A percentile compares a stretch with the other conserved stretches of the same genome.
These are phyloP conservation scores for Teratosphaeria zuluensis DNA, from an alignment of 2,329 filamentous ascomycete genomes.

Conservation along the genomic window DNA sequence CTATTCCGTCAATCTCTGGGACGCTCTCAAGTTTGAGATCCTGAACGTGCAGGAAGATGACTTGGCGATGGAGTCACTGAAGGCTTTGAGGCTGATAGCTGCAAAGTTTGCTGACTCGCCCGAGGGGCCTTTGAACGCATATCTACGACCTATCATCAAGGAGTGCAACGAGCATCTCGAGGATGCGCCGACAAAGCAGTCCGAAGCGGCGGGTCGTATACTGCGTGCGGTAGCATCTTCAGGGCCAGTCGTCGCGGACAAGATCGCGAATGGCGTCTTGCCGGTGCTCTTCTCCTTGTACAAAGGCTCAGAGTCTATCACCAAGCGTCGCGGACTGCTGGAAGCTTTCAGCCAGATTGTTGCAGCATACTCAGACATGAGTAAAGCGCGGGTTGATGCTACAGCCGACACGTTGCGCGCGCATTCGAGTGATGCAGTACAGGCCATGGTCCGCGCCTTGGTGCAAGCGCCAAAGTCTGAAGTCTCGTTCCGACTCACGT, in stretches of 20 bases:
- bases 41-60: constrained; percentile 58
- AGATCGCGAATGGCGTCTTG: constrained; percentile 47
- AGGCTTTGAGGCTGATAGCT: constrained; percentile 46
- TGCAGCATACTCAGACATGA: constrained; percentile 41
- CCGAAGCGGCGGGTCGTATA: constrained; percentile 54
- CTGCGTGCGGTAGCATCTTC: constrained; percentile 47
- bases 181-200: constrained; percentile 60
- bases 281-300: constrained; percentile 51
- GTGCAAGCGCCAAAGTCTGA: constrained; percentile 36
- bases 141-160: constrained; percentile 52
- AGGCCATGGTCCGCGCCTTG: constrained; percentile 35
- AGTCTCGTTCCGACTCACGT: constrained; percentile 39
- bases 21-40: constrained; percentile 59
- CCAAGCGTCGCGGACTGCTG: constrained; percentile 53
- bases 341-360: constrained; percentile 51
- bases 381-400: constrained; percentile 11
- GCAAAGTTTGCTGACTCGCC: constrained; percentile 42
- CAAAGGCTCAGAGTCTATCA: constrained; percentile 50
- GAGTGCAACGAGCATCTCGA: constrained; percentile 60
- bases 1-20: constrained; percentile 58
- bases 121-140: constrained; percentile 41
- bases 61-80: constrained; percentile 50
- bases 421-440: constrained; percentile 32
- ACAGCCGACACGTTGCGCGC: constrained; percentile 39
- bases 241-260: constrained; percentile 45